Conservation (phyloP, 306 rosid species). For the Geum urbanum region DNA sequence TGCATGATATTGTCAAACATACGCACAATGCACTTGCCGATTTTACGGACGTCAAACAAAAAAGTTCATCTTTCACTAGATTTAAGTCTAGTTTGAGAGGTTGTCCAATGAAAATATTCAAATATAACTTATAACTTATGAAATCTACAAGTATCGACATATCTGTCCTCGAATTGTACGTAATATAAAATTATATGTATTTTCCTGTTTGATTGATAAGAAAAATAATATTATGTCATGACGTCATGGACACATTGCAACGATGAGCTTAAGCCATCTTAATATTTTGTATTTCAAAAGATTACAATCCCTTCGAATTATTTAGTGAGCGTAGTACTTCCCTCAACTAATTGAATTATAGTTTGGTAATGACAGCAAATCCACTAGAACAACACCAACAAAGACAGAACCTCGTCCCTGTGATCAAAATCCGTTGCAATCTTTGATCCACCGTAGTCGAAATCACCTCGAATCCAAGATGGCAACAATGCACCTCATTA, state of each 20-base stretch:
- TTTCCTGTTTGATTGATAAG: too few species aligned
- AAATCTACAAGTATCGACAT: too few species aligned
- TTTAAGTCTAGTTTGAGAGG: too few species aligned
- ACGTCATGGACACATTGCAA: too few species aligned
- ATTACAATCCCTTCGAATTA: background rate
- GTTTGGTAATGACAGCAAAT: slow-evolving; percentile 7
- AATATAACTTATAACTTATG: too few species aligned
- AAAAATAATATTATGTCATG: too few species aligned
- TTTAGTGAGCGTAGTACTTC: background rate
- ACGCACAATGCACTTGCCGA: background rate
- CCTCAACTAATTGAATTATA: background rate
- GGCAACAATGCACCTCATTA: slow-evolving; percentile 9
- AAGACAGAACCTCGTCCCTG: background rate
- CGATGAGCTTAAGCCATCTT: too few species aligned
- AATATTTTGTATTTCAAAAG: too few species aligned
- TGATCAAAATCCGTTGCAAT: background rate
- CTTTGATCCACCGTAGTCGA: slow-evolving; percentile 10
- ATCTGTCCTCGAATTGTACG: too few species aligned
- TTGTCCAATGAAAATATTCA: too few species aligned
- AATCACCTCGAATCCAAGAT: background rate
- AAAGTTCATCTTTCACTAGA: too few species aligned
- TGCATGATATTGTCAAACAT: background rate
- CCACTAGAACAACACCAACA: background rate
- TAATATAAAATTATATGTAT: too few species aligned
- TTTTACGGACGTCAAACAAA: background rate